Base-by-base conservation (phyloP, 2,329 filamentous ascomycete species). In the Aureobasidium sp. region DNA sequence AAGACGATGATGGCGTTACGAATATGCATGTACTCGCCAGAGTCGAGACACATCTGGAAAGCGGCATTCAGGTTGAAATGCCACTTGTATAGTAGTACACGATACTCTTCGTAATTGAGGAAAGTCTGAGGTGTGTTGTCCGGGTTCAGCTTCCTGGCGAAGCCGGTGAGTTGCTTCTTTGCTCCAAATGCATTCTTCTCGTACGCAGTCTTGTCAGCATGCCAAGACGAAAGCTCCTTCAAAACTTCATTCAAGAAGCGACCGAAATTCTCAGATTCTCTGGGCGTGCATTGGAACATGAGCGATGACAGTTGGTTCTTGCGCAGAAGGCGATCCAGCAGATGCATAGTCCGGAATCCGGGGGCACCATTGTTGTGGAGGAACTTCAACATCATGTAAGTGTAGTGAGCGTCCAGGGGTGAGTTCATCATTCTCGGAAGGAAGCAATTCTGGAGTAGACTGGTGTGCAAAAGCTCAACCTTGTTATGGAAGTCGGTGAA, bases 1-100 rank as follows among this genome's bases (percentile, higher is more conserved):
- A 99, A 80, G 4, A 97, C 82, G 62, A 89, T 94, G 67, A 97
- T 95, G 48, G 91, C 91, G 72, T 99, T 99, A 61, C 93, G 87
- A 71, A 97, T 96, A 73, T 97, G 92, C 88, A 97, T 97, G 83
- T 94, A 99, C 74, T 97, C 93, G 35, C 84, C 86, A 31, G 88
- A 87, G 19, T 85, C 85, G 50, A 99, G 81, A 71, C 93, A 97
- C 40, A 83, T 82, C 71, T 91, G 92, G 60, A 99, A 78, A 2
- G 93, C 90, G 54, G 79, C 83, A 68, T 88, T 89, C 47, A 99
- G 77, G 65, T 89, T 85, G 68, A 88, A 86, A 74, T 99, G 95
- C 91, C 93, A 97, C 68, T 90, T 89, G 78, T 89, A 94, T 35
- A 97, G 79, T 58, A 95, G 77, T 67, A 90, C 87, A 54, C 91